Evolutionary conservation across 441 rosid species (phyloP).

Genomic region (Erodium moschatum): DNA sequence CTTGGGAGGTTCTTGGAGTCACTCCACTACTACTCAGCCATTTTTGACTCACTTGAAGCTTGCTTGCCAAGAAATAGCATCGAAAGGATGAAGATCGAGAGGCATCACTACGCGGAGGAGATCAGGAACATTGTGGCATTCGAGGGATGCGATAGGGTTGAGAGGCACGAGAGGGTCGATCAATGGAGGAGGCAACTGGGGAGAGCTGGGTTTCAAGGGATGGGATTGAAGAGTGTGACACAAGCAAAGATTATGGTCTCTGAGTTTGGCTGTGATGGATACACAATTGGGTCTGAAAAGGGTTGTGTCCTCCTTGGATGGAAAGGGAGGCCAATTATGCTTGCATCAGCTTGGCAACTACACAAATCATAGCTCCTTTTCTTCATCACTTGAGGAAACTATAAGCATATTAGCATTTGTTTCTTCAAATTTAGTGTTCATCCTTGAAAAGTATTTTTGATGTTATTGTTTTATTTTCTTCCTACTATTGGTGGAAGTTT

Average conservation of each 20-base stretch:
- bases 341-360: conserved; percentile 59
- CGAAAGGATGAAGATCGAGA: conserved; percentile 53
- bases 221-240: conserved; percentile 45
- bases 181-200: conserved; percentile 65
- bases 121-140: conserved; percentile 46
- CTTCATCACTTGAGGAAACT: not conserved
- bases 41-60: conserved; percentile 56
- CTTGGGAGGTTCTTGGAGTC: conserved; percentile 62
- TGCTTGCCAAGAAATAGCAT: conserved; percentile 43
- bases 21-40: conserved; percentile 56
- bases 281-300: conserved; percentile 41
- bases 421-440: too few species aligned
- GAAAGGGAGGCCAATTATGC: conserved; percentile 64
- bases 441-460: not conserved
- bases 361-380: not conserved
- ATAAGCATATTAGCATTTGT: not conserved
- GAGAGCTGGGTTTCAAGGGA: conserved; percentile 52
- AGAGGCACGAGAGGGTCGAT: conserved; percentile 60
- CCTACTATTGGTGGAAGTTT: not conserved
- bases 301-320: conserved; percentile 57
- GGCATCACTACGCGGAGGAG: conserved; percentile 46
- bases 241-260: conserved; percentile 57
- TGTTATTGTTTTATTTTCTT: not conserved
- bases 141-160: conserved; percentile 43
- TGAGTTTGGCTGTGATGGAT: conserved; percentile 54